Base-by-base conservation (phyloP, 1,284 basidiomycete genomes). In the Ustanciosporium gigantosporum region DNA sequence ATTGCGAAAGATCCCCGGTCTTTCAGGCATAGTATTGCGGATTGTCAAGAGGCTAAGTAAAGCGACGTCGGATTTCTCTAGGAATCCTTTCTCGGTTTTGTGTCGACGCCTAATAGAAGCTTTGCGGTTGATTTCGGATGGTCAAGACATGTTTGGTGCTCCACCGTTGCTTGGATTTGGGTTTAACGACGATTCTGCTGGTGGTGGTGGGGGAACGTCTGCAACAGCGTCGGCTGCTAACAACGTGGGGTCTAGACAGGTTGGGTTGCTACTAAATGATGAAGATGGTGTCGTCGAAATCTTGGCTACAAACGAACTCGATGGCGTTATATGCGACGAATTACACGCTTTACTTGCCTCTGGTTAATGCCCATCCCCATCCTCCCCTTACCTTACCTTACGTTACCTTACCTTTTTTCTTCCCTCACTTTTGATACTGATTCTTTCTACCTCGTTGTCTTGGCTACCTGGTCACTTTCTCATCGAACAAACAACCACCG, bases 81-180 rank as follows among this genome's bases (percentile, higher is more conserved):
- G 61, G 79, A 83, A 81, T 57, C 76, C 79, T 53, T 90, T 87
- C 72, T 74, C 81, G 41, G 82, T 87, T 29, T 83, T 87, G 39
- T 84, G 87, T 39, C 84, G 89, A 32, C 83, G 93, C 55, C 84
- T 89, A 23, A 83, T 91, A 36, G 91, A 95, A 79, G 85, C 87
- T 0, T 82, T 95, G 79, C 89, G 89, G 70, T 80, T 92, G 36
- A 81, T 97, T 45, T 90, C 91, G 74, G 89, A 89, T 52, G 85
- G 82, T 4, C 83, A 83, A 60, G 88, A 91, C 72, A 82, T 85
- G 40, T 87, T 89, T 69, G 87, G 88, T 71, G 83, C 82, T 3
- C 82, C 84, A 5, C 52, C 69, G 7, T 43, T 73, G 31, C 48
- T 73, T 9, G 70, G 70, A 13, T 68, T 75, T 19, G 65, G 66